Evolutionary conservation across 2,329 filamentous ascomycete species (phyloP).

Genomic region (Colletotrichum gigasporum): DNA sequence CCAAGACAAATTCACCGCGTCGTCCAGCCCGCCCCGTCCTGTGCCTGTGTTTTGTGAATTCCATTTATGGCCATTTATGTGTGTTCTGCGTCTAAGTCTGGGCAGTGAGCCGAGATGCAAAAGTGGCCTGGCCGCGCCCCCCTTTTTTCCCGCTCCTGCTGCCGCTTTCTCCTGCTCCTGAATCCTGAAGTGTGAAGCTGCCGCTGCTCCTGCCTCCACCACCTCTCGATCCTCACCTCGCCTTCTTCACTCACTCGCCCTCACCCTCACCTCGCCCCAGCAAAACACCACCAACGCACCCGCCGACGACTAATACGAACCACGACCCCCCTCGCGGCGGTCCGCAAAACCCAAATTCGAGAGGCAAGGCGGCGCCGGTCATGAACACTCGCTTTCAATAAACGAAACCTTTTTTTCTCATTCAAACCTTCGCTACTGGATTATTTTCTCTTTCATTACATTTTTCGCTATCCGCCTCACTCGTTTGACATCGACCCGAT

Average conservation of each 20-base stretch:
- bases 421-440: background rate
- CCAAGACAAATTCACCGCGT: slow-evolving; percentile 32
- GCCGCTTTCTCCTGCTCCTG: background rate
- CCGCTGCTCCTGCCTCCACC: background rate
- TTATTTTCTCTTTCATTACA: background rate
- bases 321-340: background rate
- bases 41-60: background rate
- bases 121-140: slow-evolving; percentile 5
- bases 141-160: background rate
- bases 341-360: background rate
- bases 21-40: slow-evolving; percentile 10
- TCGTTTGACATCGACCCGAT: background rate
- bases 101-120: background rate
- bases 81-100: background rate
- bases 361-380: background rate
- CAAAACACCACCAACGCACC: background rate
- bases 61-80: background rate
- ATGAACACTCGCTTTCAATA: slow-evolving; percentile 18
- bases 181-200: too few species aligned
- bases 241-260: background rate
- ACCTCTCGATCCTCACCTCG: background rate
- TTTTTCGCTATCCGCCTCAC: background rate
- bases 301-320: background rate
- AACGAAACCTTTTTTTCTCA: background rate
- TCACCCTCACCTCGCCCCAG: background rate